Percentiles rank a stretch among this genome's conserved stretches.
phyloP scores from a whole-genome alignment of 2,329 filamentous ascomycete species.

The Claviceps lovelessii region DNA sequence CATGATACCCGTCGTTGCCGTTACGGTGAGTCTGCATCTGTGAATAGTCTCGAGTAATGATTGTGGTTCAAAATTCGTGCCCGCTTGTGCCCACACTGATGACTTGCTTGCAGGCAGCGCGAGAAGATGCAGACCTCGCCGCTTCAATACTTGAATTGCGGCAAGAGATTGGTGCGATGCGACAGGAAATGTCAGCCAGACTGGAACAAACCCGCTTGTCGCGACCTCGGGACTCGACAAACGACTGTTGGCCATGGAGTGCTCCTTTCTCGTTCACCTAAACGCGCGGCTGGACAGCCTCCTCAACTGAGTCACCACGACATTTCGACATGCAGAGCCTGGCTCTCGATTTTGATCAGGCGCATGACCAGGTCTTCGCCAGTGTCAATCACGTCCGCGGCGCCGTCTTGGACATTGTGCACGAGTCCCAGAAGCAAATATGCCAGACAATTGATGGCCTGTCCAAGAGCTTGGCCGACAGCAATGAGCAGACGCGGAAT shows the following conservation, averaged over 20 bases:
- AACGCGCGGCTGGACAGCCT: neutral
- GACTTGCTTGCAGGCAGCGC: neutral
- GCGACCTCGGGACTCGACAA: neutral
- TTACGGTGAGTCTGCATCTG: neutral
- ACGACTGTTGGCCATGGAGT: neutral
- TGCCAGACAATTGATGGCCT: neutral
- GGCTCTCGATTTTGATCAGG: neutral
- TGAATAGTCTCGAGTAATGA: no score
- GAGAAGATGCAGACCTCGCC: neutral
- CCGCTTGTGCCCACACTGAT: no score
- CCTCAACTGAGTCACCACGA: neutral
- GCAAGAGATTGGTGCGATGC: neutral
- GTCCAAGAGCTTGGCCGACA: neutral
- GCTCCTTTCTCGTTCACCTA: neutral
- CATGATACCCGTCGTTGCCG: neutral
- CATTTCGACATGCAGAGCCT: conserved; percentile 1
- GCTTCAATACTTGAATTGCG: neutral
- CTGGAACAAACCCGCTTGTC: neutral
- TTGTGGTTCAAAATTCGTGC: no score
- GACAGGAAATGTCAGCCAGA: neutral
- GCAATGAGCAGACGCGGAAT: neutral
- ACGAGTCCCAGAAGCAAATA: neutral
- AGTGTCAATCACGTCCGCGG: neutral
- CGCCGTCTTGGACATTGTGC: neutral
- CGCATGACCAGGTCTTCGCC: neutral